Conservation (phyloP, 768 basidiomycete species). For the Tylopilus rubrobrunneus region DNA sequence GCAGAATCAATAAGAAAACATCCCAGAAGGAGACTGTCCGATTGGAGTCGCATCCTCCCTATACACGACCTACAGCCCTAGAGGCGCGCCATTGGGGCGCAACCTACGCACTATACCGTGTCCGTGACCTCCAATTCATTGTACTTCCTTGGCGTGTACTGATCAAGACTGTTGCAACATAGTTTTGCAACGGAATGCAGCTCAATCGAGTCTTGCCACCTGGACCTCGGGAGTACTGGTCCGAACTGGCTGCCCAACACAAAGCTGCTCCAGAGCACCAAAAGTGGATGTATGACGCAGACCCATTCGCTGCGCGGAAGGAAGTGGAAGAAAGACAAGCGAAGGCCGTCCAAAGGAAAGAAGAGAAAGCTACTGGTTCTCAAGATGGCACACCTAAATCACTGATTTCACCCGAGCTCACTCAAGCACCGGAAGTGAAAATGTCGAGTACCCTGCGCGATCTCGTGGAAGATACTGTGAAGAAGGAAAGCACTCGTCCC, state of each 20-base stretch:
- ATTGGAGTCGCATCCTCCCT: constrained; percentile 70
- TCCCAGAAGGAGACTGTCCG: constrained; percentile 65
- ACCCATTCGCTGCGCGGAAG: constrained; percentile 77
- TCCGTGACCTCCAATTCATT: constrained; percentile 40
- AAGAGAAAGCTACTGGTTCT: constrained; percentile 22
- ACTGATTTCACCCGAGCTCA: constrained; percentile 36
- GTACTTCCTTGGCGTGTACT: background rate
- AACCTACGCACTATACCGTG: constrained; percentile 81
- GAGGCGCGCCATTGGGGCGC: constrained; percentile 94
- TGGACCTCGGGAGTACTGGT: constrained; percentile 87
- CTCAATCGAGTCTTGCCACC: constrained; percentile 76
- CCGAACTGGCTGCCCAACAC: constrained; percentile 66
- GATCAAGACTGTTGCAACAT: constrained; percentile 21
- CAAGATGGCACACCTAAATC: constrained; percentile 16
- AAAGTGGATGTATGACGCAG: constrained; percentile 83
- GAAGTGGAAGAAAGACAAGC: constrained; percentile 64
- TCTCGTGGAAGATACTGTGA: constrained; percentile 75
- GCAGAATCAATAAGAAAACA: constrained; percentile 64
- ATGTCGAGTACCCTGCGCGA: constrained; percentile 79
- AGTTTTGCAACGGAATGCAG: constrained; percentile 76
- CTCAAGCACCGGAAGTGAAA: constrained; percentile 66
- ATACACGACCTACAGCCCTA: constrained; percentile 58
- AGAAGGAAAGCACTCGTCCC: constrained; percentile 47
- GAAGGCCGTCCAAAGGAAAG: constrained; percentile 47
- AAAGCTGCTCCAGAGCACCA: constrained; percentile 62